Evolutionary conservation across 495 filamentous ascomycete genomes (phyloP), one percentile per base, ranked within the genome.

Genomic region (Xylaria castorea): DNA sequence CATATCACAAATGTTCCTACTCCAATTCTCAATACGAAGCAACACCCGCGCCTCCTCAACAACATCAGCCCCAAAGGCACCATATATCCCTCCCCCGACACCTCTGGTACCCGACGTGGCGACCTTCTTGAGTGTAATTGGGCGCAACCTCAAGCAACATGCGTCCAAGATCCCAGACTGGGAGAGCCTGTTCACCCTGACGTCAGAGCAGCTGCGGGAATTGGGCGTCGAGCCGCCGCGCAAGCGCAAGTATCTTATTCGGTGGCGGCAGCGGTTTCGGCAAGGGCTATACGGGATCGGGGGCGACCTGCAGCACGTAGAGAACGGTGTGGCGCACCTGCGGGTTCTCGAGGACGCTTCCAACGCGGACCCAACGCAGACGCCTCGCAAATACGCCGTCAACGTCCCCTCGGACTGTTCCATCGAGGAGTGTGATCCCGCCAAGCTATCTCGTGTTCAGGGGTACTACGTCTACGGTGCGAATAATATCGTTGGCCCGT

Each of bases 121-220:
- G 70, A 97, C 94, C 63, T 98, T 99, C 84, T 92, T 99, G 71
- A 92, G 88, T 7, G 82, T 97, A 40, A 99, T 99, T 83, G 96
- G 96, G 77, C 96, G 96, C 71, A 89, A 90, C 74, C 89, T 97
- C 75, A 88, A 86, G 65, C 88, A 92, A 74, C 93, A 98, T 81
- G 89, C 91, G 14, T 82, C 90, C 78, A 93, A 98, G 79, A 91
- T 99, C 73, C 89, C 91, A 5, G 91, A 91, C 38, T 99, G 96
- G 96, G 92, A 94, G 32, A 87, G 92, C 9, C 87, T 99, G 30
- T 99, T 99, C 85, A 86, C 88, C 20, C 82, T 95, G 60, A 89
- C 85, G n/a, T 93, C 92, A 1, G 73, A 84, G 32, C 91, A 98
- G 79, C 87, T 99, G 70, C 87, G 90, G 51, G 91, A 95, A 68